Conservation (phyloP, 306 rosid species). For the Quercus glauca region DNA sequence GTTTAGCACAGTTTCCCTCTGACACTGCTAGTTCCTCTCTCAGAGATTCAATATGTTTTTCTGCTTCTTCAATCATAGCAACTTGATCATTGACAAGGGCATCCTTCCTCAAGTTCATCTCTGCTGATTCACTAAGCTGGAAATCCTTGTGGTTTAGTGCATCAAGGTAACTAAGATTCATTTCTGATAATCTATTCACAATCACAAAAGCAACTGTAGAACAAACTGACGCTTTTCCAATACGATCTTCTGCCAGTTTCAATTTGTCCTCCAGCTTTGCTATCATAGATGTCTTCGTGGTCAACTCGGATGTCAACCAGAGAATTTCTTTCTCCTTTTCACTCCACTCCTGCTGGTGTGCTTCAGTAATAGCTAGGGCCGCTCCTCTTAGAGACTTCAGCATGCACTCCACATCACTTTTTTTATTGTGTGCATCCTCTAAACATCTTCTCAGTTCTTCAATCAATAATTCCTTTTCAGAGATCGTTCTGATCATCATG, state of each 20-base stretch:
- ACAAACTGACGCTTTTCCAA: conserved; percentile 57
- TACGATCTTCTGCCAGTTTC: conserved; percentile 49
- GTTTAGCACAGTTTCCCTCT: conserved; percentile 44
- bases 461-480: conserved; percentile 76
- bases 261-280: conserved; percentile 48
- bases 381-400: conserved; percentile 90
- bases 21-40: conserved; percentile 37
- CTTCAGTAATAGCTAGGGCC: conserved; percentile 70
- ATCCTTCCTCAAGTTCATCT: conserved; percentile 49
- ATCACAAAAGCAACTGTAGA: conserved; percentile 70
- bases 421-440: conserved; percentile 86
- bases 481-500: conserved; percentile 51
- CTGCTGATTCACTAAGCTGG: conserved; percentile 49
- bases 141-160: conserved; percentile 44
- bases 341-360: conserved; percentile 68
- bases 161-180: conserved; percentile 42
- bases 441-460: conserved; percentile 74
- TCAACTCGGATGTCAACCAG: conserved; percentile 48
- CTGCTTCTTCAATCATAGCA: conserved; percentile 48
- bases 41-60: conserved; percentile 32
- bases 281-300: conserved; percentile 35
- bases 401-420: conserved; percentile 80
- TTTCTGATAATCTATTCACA: conserved; percentile 73
- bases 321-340: conserved; percentile 63
- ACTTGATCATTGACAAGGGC: conserved; percentile 52